A percentile compares a stretch with the other conserved stretches of the same genome.
Conservation (phyloP, 2,329 filamentous ascomycete genomes). For the Purpureocillium lavendulum region DNA sequence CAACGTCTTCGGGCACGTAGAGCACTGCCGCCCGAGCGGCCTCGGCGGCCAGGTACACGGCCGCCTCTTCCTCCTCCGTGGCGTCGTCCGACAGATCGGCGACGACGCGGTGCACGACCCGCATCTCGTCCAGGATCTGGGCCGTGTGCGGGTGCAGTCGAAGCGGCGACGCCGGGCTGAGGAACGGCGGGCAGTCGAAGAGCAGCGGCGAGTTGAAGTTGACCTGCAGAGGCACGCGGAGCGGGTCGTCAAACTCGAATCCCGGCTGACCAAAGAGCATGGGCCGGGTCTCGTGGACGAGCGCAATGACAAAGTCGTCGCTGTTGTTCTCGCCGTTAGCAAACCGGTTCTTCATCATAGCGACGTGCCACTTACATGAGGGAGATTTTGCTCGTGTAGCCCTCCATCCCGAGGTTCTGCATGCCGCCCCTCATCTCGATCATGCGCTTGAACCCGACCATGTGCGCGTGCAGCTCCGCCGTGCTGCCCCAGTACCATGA, state of each 20-base stretch:
- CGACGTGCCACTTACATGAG: slow-evolving; percentile 30
- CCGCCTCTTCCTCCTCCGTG: slow-evolving; percentile 25
- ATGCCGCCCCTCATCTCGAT: slow-evolving; percentile 37
- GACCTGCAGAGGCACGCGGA: slow-evolving; percentile 30
- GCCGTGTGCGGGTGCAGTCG: slow-evolving; percentile 38
- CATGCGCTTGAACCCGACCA: slow-evolving; percentile 39
- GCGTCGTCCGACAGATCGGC: slow-evolving; percentile 27
- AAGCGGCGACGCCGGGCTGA: slow-evolving; percentile 29
- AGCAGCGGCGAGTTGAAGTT: slow-evolving; percentile 40
- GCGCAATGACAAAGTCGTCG: slow-evolving; percentile 37
- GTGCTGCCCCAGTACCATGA: slow-evolving; percentile 47
- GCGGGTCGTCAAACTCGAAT: slow-evolving; percentile 32
- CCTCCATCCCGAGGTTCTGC: slow-evolving; percentile 34
- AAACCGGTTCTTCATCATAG: background rate
- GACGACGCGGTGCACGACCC: slow-evolving; percentile 35
- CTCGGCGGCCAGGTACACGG: slow-evolving; percentile 27
- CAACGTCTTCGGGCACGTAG: slow-evolving; percentile 20
- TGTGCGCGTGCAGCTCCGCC: slow-evolving; percentile 34
- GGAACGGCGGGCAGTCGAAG: slow-evolving; percentile 31
- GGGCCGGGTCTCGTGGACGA: slow-evolving; percentile 36
- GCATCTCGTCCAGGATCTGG: slow-evolving; percentile 42
- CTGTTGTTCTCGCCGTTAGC: slow-evolving; percentile 19
- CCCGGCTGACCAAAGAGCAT: slow-evolving; percentile 29
- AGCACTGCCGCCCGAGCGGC: slow-evolving; percentile 31
- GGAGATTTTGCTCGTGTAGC: slow-evolving; percentile 38